phyloP scores from a whole-genome alignment of 768 basidiomycete species.

The Kwoniella newhampshirensis region DNA sequence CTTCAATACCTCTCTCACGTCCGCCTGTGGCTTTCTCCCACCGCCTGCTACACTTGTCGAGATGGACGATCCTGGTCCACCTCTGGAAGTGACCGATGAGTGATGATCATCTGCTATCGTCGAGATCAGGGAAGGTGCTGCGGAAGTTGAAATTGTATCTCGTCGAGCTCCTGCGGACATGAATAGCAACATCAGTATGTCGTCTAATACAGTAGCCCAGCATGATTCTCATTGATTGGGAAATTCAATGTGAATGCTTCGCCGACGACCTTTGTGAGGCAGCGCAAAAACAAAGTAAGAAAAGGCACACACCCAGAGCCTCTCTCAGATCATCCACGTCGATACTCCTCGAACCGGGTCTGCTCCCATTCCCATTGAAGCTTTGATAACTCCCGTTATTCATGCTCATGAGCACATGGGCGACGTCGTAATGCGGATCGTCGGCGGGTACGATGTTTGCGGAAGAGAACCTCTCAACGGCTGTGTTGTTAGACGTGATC shows the following conservation, averaged over 20 bases:
- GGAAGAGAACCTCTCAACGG: slow-evolving; percentile 41
- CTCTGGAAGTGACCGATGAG: neutral
- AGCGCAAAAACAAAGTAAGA: no score
- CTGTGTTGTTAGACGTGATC: slow-evolving; percentile 17
- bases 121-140: slow-evolving; percentile 28
- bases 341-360: slow-evolving; percentile 69
- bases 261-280: no score
- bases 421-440: slow-evolving; percentile 35
- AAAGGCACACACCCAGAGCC: slow-evolving; percentile 60
- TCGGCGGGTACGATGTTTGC: slow-evolving; percentile 18
- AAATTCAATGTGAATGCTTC: no score
- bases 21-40: neutral
- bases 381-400: slow-evolving; percentile 87
- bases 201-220: no score
- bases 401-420: slow-evolving; percentile 69
- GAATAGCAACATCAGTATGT: no score
- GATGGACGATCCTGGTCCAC: slow-evolving; percentile 1
- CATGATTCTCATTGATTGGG: no score
- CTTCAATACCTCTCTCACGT: slow-evolving; percentile 48
- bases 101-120: slow-evolving; percentile 14
- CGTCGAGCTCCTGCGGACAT: slow-evolving; percentile 8
- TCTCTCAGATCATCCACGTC: slow-evolving; percentile 86
- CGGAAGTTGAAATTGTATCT: slow-evolving; percentile 20
- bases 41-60: neutral
- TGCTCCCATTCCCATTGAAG: slow-evolving; percentile 53